Evolutionary conservation across 163 green algal species (phyloP).

Genomic region (Prototheca wickerhamii): DNA sequence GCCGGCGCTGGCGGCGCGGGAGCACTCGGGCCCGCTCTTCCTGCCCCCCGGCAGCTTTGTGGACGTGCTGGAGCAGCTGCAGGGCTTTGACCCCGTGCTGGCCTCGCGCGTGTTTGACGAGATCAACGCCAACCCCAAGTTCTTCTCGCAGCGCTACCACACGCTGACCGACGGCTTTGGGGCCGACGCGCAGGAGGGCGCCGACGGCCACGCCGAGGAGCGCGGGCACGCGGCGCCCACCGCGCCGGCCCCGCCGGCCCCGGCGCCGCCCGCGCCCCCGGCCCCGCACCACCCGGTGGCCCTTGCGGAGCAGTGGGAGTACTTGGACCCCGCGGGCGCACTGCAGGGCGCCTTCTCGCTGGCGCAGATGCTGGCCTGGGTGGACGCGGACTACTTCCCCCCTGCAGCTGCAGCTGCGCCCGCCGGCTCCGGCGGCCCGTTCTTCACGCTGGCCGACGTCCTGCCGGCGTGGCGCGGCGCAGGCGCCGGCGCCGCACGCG

Average conservation of each 20-base stretch:
- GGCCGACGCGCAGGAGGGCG: slow-evolving; percentile 6
- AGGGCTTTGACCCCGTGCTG: neutral
- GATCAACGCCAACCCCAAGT: neutral
- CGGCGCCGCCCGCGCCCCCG: neutral
- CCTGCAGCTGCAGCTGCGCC: slow-evolving; percentile 45
- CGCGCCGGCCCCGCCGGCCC: neutral
- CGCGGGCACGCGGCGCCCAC: neutral
- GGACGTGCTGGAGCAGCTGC: slow-evolving; percentile 34
- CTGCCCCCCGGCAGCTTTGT: slow-evolving; percentile 20
- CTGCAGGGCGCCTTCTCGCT: slow-evolving; percentile 78
- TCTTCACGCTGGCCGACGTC: slow-evolving; percentile 15
- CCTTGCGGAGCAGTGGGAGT: slow-evolving; percentile 68
- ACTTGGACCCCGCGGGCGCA: slow-evolving; percentile 71
- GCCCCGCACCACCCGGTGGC: slow-evolving; percentile 31
- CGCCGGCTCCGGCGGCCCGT: slow-evolving; percentile 35
- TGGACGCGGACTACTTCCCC: slow-evolving; percentile 69
- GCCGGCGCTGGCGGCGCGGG: slow-evolving; percentile 21
- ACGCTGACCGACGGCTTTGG: too few relatives aligned
- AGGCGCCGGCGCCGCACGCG: neutral
- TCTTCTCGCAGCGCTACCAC: too few relatives aligned
- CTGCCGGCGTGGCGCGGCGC: neutral
- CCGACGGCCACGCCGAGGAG: neutral
- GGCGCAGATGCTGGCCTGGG: slow-evolving; percentile 66
- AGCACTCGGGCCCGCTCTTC: slow-evolving; percentile 42
- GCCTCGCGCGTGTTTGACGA: neutral